Conservation (phyloP, 2,329 filamentous ascomycete species). For the Xylaria sp. region DNA sequence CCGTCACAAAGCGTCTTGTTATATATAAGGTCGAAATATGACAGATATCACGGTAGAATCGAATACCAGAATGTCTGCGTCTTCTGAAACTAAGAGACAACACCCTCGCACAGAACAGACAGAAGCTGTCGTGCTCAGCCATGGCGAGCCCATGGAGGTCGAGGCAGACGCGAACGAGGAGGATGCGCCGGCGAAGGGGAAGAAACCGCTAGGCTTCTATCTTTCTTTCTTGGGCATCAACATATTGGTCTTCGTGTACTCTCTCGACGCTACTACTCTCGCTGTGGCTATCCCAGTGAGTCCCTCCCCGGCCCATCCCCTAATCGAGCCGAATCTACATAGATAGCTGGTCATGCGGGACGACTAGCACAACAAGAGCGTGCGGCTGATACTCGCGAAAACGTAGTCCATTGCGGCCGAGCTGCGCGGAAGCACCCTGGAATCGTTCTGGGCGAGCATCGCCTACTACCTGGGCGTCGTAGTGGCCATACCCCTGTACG, state of each 20-base stretch:
- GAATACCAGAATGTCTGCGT: background rate
- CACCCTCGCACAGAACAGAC: conserved; percentile 4
- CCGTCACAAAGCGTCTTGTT: background rate
- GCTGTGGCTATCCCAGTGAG: conserved; percentile 28
- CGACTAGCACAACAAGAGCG: background rate
- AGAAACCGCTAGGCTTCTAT: conserved; percentile 23
- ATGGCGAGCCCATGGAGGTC: background rate
- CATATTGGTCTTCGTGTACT: conserved; percentile 24
- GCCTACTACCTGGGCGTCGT: conserved; percentile 31
- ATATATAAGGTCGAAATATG: conserved; percentile 4
- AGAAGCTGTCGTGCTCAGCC: conserved; percentile 1
- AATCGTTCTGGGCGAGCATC: conserved; percentile 42
- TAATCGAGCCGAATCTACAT: background rate
- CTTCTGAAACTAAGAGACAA: conserved; percentile 11
- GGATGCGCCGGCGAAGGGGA: conserved; percentile 3
- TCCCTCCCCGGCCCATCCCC: background rate
- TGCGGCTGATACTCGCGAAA: conserved; percentile 1
- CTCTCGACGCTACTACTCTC: conserved; percentile 24
- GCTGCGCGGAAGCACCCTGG: conserved; percentile 28
- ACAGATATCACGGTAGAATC: background rate
- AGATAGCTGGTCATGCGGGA: background rate
- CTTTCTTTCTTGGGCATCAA: conserved; percentile 26
- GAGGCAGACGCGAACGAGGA: conserved; percentile 4
- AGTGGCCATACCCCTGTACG: conserved; percentile 32
- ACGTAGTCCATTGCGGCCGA: conserved; percentile 28